Base-by-base conservation (phyloP, 768 basidiomycete genomes). In the Termitomyces bulborhizus region DNA sequence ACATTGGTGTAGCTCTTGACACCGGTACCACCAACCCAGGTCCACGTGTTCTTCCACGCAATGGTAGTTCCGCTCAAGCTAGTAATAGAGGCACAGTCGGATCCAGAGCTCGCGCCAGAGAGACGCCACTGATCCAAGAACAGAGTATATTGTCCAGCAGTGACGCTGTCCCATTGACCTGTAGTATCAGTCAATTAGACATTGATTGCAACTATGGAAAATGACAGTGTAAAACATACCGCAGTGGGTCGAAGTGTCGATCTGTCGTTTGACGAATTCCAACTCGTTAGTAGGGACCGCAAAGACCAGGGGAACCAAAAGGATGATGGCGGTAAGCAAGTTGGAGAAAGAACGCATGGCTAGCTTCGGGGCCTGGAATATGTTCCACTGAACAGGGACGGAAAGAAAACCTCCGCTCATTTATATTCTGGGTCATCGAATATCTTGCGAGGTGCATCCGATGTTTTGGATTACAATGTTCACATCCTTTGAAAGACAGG, bases 121-220 rank as follows among this genome's bases (percentile, higher is more conserved):
- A 56, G 54, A 12, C 75, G 75, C 76, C 76, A 77, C 53, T 75
- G 80, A 62, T 87, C 72, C 39, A 77, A 73, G 43, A 73, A 62
- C 18, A 87, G 61, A 3, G 74, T 70, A 68, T 85, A 87, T 11
- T 63, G 57, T 7, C 76, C 76, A 3, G 71, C 73, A 13, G 64
- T 57, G 52, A 80, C 71, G 16, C 66, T 62, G 46, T 82, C 82
- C 76, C 74, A 86, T 71, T 82, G 76, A 15, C 79, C 82, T 76
- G 29, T 31, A 32, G 18, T 51, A 37, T 27, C 6, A 47, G 24
- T 41, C 36, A 16, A 11, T 45, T 24, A 42, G 16, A 40, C 8
- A 29, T 39, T 4, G 21, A 16, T 36, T 37, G 16, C 5, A 1
- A 8, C 8, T 7, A 42, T n/a, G 27, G 4, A 32, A 43, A 43